phyloP scores from a whole-genome alignment of 1,284 basidiomycete species.

The Puccinia hordei region DNA sequence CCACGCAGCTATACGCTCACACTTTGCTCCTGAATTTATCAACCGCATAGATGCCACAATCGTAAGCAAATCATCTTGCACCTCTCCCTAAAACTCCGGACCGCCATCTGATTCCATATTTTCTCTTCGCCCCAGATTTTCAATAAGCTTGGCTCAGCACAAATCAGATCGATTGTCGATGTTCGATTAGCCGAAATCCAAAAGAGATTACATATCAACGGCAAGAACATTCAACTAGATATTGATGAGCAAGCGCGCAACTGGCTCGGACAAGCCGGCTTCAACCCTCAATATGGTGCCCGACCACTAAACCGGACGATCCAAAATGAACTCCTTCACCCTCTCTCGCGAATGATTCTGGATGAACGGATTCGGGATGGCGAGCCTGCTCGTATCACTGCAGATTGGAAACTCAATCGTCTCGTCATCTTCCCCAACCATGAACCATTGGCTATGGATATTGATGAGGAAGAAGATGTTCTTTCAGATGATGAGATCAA shows the following conservation, averaged over 20 bases:
- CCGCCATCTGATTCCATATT: background rate
- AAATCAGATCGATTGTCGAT: constrained; percentile 64
- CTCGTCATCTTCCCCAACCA: constrained; percentile 84
- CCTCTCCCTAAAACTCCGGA: background rate
- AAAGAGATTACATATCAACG: constrained; percentile 71
- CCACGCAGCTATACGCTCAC: constrained; percentile 62
- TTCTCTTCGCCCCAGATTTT: constrained; percentile 60
- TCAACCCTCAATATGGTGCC: constrained; percentile 71
- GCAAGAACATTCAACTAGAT: constrained; percentile 75
- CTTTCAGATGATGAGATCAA: constrained; percentile 65
- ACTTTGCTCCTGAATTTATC: constrained; percentile 66
- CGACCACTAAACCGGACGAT: constrained; percentile 89
- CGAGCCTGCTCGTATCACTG: constrained; percentile 74
- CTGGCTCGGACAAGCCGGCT: constrained; percentile 81
- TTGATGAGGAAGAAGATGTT: constrained; percentile 68
- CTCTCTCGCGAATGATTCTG: constrained; percentile 82
- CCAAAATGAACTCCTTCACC: constrained; percentile 89
- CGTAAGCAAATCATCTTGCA: constrained; percentile 24
- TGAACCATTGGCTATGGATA: constrained; percentile 63
- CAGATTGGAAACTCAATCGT: constrained; percentile 81
- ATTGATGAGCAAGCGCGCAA: constrained; percentile 76
- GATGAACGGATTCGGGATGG: constrained; percentile 80
- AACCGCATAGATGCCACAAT: constrained; percentile 60
- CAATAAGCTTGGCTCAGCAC: constrained; percentile 62
- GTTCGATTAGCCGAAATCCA: constrained; percentile 66